Base-by-base conservation (phyloP, 2,329 filamentous ascomycete genomes). In the Sclerotinia minor region DNA sequence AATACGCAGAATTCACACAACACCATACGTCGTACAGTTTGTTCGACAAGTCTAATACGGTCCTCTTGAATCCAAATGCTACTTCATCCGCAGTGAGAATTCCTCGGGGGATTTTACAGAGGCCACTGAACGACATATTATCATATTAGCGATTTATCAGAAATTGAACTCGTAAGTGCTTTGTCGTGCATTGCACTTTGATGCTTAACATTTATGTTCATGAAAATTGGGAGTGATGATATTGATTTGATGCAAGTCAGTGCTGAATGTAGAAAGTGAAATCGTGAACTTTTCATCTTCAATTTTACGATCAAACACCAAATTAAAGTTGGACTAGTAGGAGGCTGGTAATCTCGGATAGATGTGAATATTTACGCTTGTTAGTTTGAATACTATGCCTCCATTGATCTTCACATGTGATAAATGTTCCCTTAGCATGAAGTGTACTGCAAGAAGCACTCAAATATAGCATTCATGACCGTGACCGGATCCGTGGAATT, bases 31-130 rank as follows among this genome's bases (percentile, higher is more conserved):
- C 21, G 71, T 83, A 2, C 81, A 83, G 72, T 71, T 83, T 3
- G 80, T 83, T 29, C 75, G 74, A 3, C 81, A 83, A 74, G 75
- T 81, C 70, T 83, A 83, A 71, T 82, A 76, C 68, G 81, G 81
- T 1, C 73, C 80, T 3, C 73, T 81, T 0, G 81, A 83, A 65
- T 77, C 74, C 60, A 82, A 78, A 69, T 71, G 80, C 41, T 83
- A 82, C 72, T 83, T 83, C 64, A 71, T 77, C 29, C 72, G 71
- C 7, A 66, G 45, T 13, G 55, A 58, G 6, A 63, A 47, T 8
- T 66, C 53, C 9, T 53, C 58, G 11, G 64, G 57, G 11, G 60
- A 50, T 0, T 81, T 79, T 63, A 61, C 75, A 21, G 78, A 81
- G 70, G 69, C 80, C 2, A 64, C 68, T 0, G 81, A 82, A 68